Evolutionary conservation across 2,329 filamentous ascomycete species (phyloP), one percentile per base, ranked within the genome.

Genomic region (Leptographium radiaticola): DNA sequence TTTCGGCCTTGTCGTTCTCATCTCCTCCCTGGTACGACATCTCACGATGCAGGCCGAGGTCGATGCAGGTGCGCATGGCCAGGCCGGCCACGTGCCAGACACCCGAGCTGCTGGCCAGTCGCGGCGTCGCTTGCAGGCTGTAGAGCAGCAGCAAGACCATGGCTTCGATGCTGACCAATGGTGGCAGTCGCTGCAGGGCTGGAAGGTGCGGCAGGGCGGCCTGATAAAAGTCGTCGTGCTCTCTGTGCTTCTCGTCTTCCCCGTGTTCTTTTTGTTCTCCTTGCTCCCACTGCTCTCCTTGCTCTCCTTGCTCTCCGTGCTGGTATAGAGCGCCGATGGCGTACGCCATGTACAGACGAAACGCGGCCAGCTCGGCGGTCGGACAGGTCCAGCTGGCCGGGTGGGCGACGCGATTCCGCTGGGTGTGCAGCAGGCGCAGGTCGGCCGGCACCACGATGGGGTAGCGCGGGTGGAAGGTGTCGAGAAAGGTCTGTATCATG

Each of bases 61-160:
- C 74, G 48, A 76, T 74, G 52, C 71, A 72, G 6, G 71, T 77
- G 42, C 74, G 70, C 71, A 77, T 76, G 3, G 75, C 74, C 30
- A 77, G 66, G 11, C 74, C 74, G 40, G 75, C 73, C 68, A 76
- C 72, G 59, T 76, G 76, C 75, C 74, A 77, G 49, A 77, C 67
- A 10, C 73, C 74, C 56, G 73, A 71, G 42, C 71, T 74, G 1
- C 73, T 74, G 18, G 25, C 25, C 10, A 38, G 36, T 10, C 71
- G 68, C 1, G 25, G 25, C 25, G 25, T 25, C 25, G 71, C 73
- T 7, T 75, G 68, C 4, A 77, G 65, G 57, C 76, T 73, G 57
- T 76, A 77, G 3, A 77, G 63, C 6, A 77, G 72, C 6, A 75
- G 62, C 11, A 77, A 65, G 0, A 72, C 67, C 69, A 76, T 76